Conservation (phyloP, 1,284 basidiomycete genomes). For the Irpex sp. region DNA sequence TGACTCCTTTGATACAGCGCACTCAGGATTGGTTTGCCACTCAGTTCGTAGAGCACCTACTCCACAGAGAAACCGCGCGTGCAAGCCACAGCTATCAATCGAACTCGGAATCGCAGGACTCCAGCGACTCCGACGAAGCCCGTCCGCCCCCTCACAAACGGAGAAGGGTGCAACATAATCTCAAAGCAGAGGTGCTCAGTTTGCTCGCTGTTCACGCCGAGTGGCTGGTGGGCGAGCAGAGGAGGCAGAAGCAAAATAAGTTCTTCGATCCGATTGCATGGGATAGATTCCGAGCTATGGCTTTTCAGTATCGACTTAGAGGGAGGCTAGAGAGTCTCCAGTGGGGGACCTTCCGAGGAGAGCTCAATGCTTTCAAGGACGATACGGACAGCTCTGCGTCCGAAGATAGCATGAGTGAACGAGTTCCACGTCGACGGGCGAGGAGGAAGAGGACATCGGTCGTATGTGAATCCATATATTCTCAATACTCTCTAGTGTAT, state of each 20-base stretch:
- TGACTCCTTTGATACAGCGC: conserved; percentile 29
- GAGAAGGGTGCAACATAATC: conserved; percentile 35
- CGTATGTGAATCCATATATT: not conserved
- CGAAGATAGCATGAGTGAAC: not conserved
- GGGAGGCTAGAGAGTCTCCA: conserved; percentile 12
- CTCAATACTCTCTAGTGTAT: not conserved
- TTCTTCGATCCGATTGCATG: conserved; percentile 40
- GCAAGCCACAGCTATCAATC: conserved; percentile 15
- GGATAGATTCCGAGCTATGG: conserved; percentile 37
- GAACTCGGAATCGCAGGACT: conserved; percentile 14
- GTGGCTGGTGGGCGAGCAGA: conserved; percentile 48
- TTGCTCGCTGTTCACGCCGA: conserved; percentile 45
- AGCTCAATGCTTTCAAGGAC: not conserved
- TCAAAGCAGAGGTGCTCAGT: conserved; percentile 39
- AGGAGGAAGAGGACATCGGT: not conserved
- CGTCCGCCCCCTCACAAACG: conserved; percentile 10
- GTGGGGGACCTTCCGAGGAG: not conserved
- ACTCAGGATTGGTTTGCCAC: conserved; percentile 47
- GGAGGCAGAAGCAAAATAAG: conserved; percentile 20
- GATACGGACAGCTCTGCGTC: not conserved
- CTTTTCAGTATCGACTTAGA: conserved; percentile 28
- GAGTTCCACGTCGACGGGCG: not conserved
- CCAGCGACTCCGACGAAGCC: conserved; percentile 24
- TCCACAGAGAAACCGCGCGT: conserved; percentile 14
- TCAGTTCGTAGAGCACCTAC: conserved; percentile 28